Conservation (phyloP, 78 protist genomes). For the Polysphondylium violaceum region DNA sequence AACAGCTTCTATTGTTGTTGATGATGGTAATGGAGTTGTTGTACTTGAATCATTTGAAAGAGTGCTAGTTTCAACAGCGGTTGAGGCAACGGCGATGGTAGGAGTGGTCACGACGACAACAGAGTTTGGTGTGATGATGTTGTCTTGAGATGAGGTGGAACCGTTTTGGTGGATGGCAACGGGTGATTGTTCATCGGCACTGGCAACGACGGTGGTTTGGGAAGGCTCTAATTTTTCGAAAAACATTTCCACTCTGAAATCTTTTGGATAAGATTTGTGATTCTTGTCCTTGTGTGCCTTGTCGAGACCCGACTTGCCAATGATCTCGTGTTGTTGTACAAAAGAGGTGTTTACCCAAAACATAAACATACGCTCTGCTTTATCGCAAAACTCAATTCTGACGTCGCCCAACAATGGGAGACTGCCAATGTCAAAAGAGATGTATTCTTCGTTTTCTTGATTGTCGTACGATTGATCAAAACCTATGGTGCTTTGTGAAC, state of each 20-base stretch:
- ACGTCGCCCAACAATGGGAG: constrained; percentile 47
- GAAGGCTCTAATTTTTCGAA: constrained; percentile 13
- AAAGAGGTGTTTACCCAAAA: constrained; percentile 92
- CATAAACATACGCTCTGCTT: constrained; percentile 79
- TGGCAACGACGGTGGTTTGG: constrained; percentile 12
- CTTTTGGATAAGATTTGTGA: constrained; percentile 68
- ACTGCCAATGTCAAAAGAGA: constrained; percentile 61
- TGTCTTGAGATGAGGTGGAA: not conserved
- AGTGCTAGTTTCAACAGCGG: not conserved
- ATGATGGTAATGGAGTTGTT: not conserved
- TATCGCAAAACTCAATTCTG: constrained; percentile 44
- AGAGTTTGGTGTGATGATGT: too few relatives aligned
- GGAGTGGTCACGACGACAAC: too few relatives aligned
- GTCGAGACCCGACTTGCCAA: constrained; percentile 84
- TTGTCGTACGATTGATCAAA: not conserved
- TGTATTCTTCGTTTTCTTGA: constrained; percentile 33
- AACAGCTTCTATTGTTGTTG: too few relatives aligned
- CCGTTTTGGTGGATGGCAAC: not conserved
- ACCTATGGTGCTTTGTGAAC: not conserved
- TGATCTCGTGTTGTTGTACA: not conserved
- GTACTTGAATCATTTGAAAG: not conserved
- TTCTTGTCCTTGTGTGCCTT: constrained; percentile 89
- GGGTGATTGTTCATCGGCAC: not conserved
- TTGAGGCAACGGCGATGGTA: too few relatives aligned
- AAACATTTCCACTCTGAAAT: constrained; percentile 66